A percentile compares a stretch with the other conserved stretches of the same genome.
phyloP scores from a whole-genome alignment of 805 yeast genomes.

The Blastobotrys parvus region DNA sequence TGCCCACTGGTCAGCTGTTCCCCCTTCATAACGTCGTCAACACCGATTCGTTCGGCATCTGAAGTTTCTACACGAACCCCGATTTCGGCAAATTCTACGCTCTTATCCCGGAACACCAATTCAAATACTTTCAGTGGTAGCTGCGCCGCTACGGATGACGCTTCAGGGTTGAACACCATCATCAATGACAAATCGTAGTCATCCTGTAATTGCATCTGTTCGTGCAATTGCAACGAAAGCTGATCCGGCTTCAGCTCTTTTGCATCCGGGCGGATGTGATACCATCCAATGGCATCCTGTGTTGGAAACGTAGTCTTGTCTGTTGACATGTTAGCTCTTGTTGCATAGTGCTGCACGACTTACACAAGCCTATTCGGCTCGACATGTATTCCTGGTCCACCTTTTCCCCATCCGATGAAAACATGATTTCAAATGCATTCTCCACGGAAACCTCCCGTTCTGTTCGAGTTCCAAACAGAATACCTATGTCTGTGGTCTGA shows the following conservation, averaged over 20 bases:
- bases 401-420: conserved; percentile 4
- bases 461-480: conserved; percentile 25
- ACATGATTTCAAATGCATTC: conserved; percentile 26
- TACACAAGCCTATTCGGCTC: conserved; percentile 21
- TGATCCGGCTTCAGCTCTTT: conserved; percentile 6
- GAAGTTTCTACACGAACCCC: conserved; percentile 20
- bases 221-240: conserved; percentile 9
- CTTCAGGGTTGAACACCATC: conserved; percentile 16
- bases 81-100: conserved; percentile 17
- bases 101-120: conserved; percentile 8
- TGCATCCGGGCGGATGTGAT: conserved; percentile 13
- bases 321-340: conserved; percentile 3
- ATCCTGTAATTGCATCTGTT: conserved; percentile 10
- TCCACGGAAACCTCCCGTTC: conserved; percentile 24
- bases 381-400: conserved; percentile 21
- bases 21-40: conserved; percentile 21
- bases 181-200: conserved; percentile 15
- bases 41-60: conserved; percentile 26
- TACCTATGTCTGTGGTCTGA: conserved; percentile 23
- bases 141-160: conserved; percentile 3
- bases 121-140: conserved; percentile 22
- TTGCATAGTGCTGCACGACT: conserved; percentile 5
- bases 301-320: conserved; percentile 24
- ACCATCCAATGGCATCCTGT: conserved; percentile 29
- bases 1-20: conserved; percentile 5